A percentile compares a stretch with the other conserved stretches of the same genome.
Conservation (phyloP, 2,329 filamentous ascomycete species). For the Clonostachys sp. region DNA sequence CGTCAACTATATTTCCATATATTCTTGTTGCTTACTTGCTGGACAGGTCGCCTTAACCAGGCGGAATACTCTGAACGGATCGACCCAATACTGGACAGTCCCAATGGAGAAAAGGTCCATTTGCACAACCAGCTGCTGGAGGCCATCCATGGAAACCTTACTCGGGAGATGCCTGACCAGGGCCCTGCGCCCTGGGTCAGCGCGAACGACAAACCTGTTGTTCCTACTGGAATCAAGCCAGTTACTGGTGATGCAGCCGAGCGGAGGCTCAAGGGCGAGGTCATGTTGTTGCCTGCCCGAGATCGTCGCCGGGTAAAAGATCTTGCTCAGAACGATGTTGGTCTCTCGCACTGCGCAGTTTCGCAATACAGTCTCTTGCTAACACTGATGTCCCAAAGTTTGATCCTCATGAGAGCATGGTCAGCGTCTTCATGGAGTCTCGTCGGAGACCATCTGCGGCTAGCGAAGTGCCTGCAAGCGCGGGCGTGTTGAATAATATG, state of each 20-base stretch:
- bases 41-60: conserved; percentile 57
- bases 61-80: conserved; percentile 54
- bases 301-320: conserved; percentile 66
- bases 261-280: conserved; percentile 61
- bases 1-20: neutral
- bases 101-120: conserved; percentile 55
- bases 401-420: conserved; percentile 49
- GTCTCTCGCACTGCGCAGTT: conserved; percentile 13
- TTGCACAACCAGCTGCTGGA: conserved; percentile 65
- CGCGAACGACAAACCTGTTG: conserved; percentile 62
- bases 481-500: conserved; percentile 70
- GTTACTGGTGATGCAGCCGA: conserved; percentile 62
- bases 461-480: conserved; percentile 62
- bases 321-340: conserved; percentile 54
- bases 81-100: conserved; percentile 53
- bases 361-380: conserved; percentile 4
- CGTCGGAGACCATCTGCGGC: conserved; percentile 37
- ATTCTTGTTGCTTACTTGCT: neutral
- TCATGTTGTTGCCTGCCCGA: conserved; percentile 65
- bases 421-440: conserved; percentile 46
- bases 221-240: conserved; percentile 53
- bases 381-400: conserved; percentile 28
- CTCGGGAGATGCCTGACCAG: conserved; percentile 62
- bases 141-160: conserved; percentile 65
- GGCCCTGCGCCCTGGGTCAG: conserved; percentile 68